Base-by-base conservation (phyloP, 1,284 basidiomycete species). In the Vanrija humicola region DNA sequence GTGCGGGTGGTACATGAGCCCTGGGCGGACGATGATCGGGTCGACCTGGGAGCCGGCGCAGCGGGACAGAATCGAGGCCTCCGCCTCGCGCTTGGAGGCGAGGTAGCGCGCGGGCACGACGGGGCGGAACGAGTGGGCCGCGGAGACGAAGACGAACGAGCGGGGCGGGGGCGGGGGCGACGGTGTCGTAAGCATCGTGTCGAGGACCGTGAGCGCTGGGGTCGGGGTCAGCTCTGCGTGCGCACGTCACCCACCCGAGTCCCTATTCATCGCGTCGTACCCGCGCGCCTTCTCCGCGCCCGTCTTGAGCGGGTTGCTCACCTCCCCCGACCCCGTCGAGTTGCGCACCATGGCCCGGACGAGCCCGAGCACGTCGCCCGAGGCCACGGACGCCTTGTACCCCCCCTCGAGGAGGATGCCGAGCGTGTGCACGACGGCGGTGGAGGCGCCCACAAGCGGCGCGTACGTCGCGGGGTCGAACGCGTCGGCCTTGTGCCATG, bases 1-100 rank as follows among this genome's bases (percentile, higher is more conserved):
- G 75, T 97, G 92, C 6, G 95, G 89, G 70, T 98, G 93, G 77
- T 98, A 98, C 72, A 98, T 91, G 51, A 98, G 80, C 60, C 94
- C 94, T 89, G 91, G 94, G 58, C 91, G 82, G 61, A 94, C 82
- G 76, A 88, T 89, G 26, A 92, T 83, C 6, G 84, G 86, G 55
- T 46, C 43, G 15, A 61, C 38, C 3, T 28, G 44, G 15, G 38
- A n/a, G 9, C 46, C 43, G 28, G 29, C 26, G 39, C 55, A 57
- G 14, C 47, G 43, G 3, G 16, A 18, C n/a, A 57, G 40, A 9
- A 61, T 57, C 15, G 25, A 46, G 2, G 40, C 47, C 47, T 97
- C 94, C 16, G 95, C 92, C 69, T 94, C 85, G 19, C 92, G 84
- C 78, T 98, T 98, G 5, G 89, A 88, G 67, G 85, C 80, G 63